Percentiles rank a stretch among this genome's conserved stretches.
Evolutionary conservation across 192 early-diverging fungal genomes (phyloP).

Genomic region (Jimgerdemannia flammicorona): DNA sequence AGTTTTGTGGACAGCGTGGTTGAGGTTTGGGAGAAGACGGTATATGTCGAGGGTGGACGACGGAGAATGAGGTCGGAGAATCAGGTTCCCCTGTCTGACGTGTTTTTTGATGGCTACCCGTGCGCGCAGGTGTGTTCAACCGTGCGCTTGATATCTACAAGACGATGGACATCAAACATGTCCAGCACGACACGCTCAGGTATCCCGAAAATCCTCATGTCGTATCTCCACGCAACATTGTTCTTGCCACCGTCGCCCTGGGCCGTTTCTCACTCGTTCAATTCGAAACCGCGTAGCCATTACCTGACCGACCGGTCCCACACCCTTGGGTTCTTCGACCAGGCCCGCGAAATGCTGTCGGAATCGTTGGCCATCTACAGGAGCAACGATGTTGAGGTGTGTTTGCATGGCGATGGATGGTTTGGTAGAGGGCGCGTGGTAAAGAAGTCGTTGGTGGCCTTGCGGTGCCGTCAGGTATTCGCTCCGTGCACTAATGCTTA

Average conservation of each 20-base stretch:
- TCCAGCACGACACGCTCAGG: slow-evolving; percentile 88
- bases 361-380: slow-evolving; percentile 71
- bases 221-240: too few relatives aligned
- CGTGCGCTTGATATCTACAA: slow-evolving; percentile 59
- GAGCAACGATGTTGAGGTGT: slow-evolving; percentile 72
- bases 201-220: slow-evolving; percentile 14
- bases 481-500: not conserved
- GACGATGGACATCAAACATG: slow-evolving; percentile 84
- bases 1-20: not conserved
- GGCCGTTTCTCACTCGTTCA: slow-evolving; percentile 16
- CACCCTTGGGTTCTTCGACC: slow-evolving; percentile 43
- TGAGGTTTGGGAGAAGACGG: not conserved
- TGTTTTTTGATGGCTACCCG: not conserved
- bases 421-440: not conserved
- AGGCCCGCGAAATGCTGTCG: slow-evolving; percentile 50
- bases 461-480: not conserved
- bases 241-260: slow-evolving; percentile 9
- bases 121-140: slow-evolving; percentile 46
- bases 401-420: not conserved
- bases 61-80: not conserved
- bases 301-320: slow-evolving; percentile 61
- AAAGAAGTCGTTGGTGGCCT: too few relatives aligned
- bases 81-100: not conserved
- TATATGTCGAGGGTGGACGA: not conserved
- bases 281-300: slow-evolving; percentile 40